Conservation (phyloP, 441 rosid genomes). For the Iberis amara region DNA sequence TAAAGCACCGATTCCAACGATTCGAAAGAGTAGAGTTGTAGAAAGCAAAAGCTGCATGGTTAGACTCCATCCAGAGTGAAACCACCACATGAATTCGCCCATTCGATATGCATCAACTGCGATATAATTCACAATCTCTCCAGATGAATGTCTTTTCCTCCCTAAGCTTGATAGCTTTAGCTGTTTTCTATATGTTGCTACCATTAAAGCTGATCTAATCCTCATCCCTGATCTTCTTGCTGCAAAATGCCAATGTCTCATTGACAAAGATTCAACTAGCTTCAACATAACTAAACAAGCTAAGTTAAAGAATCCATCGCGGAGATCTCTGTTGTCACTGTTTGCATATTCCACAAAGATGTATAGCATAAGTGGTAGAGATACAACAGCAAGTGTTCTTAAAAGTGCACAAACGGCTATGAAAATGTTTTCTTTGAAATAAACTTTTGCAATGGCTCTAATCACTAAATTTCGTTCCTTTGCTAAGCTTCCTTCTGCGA, state of each 20-base stretch:
- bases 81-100: constrained; percentile 93
- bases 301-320: constrained; percentile 46
- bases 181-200: constrained; percentile 69
- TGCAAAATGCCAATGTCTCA: constrained; percentile 65
- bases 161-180: constrained; percentile 69
- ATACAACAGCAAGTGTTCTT: constrained; percentile 50
- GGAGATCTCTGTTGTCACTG: constrained; percentile 39
- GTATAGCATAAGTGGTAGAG: constrained; percentile 66
- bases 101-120: constrained; percentile 80
- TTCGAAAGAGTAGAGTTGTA: constrained; percentile 48
- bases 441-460: constrained; percentile 46
- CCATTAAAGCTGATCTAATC: constrained; percentile 86
- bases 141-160: constrained; percentile 71
- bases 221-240: constrained; percentile 82
- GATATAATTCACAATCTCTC: constrained; percentile 77
- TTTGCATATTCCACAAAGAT: constrained; percentile 66
- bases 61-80: constrained; percentile 64
- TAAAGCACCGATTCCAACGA: constrained; percentile 73
- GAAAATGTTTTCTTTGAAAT: constrained; percentile 54
- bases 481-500: constrained; percentile 31
- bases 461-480: constrained; percentile 45
- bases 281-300: constrained; percentile 54
- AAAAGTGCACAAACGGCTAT: constrained; percentile 47
- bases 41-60: constrained; percentile 61
- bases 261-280: constrained; percentile 70